Evolutionary conservation across 2,329 filamentous ascomycete species (phyloP).

Genomic region (Sporothrix variecibatus): DNA sequence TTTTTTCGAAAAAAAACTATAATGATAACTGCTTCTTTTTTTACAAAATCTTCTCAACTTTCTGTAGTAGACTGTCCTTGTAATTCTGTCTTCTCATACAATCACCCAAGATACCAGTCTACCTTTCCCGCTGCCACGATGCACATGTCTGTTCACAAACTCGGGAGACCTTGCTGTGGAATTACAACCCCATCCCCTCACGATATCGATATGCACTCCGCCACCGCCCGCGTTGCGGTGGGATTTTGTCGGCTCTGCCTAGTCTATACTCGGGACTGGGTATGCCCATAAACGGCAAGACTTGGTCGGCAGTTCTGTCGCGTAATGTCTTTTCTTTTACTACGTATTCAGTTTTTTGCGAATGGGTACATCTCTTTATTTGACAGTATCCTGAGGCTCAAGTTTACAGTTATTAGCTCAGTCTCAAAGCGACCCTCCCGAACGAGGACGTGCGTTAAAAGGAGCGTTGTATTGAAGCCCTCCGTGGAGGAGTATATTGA

Average conservation of each 20-base stretch:
- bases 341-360: no score
- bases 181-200: not conserved
- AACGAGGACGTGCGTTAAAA: no score
- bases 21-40: not conserved
- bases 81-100: not conserved
- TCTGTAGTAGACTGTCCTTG: no score
- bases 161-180: not conserved
- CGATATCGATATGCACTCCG: not conserved
- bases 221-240: not conserved
- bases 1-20: not conserved
- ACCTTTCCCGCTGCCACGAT: not conserved
- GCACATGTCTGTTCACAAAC: not conserved
- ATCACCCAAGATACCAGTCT: not conserved
- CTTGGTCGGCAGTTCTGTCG: no score
- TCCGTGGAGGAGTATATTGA: not conserved
- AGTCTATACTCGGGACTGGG: not conserved
- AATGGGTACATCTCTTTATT: no score
- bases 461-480: not conserved
- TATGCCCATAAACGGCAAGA: not conserved
- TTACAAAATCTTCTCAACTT: not conserved
- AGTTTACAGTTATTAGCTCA: no score
- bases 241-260: not conserved
- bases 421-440: no score
- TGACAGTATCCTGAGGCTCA: no score
- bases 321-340: no score